Evolutionary conservation across 108 stramenopile genomes (phyloP).

Genomic region (Phaeodactylum tricornutum): DNA sequence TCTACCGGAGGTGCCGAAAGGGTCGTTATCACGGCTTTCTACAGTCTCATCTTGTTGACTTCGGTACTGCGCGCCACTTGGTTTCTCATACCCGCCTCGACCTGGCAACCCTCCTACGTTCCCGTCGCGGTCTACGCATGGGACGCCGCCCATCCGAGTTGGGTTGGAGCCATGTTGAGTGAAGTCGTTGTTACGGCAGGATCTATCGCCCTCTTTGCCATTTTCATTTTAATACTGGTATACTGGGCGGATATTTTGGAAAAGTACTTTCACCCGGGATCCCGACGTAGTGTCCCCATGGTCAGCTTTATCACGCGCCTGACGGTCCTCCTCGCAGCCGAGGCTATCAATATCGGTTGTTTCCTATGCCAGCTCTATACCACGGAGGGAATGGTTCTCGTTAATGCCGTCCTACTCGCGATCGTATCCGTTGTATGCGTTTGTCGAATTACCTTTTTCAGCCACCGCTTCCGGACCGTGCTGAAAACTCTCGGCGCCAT

Average conservation of each 20-base stretch:
- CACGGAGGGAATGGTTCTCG: slow-evolving; percentile 90
- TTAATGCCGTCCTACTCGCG: slow-evolving; percentile 77
- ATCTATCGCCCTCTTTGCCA: slow-evolving; percentile 81
- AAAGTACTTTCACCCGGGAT: slow-evolving; percentile 87
- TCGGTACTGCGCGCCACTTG: slow-evolving; percentile 72
- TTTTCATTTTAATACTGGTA: slow-evolving; percentile 93
- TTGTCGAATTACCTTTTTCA: slow-evolving; percentile 87
- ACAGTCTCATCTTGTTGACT: slow-evolving; percentile 85
- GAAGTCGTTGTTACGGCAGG: slow-evolving; percentile 78
- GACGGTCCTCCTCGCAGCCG: slow-evolving; percentile 41
- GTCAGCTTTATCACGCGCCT: slow-evolving; percentile 75
- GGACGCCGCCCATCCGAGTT: slow-evolving; percentile 51
- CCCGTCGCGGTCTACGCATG: slow-evolving; percentile 86
- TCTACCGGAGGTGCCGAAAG: slow-evolving; percentile 86
- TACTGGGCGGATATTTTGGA: slow-evolving; percentile 97
- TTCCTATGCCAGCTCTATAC: slow-evolving; percentile 77
- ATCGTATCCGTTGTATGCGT: slow-evolving; percentile 81
- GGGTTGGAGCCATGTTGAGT: slow-evolving; percentile 75
- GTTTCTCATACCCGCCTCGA: slow-evolving; percentile 80
- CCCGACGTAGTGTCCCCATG: slow-evolving; percentile 81
- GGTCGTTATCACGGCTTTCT: slow-evolving; percentile 91
- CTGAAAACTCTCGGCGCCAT: slow-evolving; percentile 89
- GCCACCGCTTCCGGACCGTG: slow-evolving; percentile 89
- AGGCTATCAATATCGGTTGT: slow-evolving; percentile 64
- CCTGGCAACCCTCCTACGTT: slow-evolving; percentile 75